Evolutionary conservation across 345 rosid genomes (phyloP).

Genomic region (Dipteronia sinensis): DNA sequence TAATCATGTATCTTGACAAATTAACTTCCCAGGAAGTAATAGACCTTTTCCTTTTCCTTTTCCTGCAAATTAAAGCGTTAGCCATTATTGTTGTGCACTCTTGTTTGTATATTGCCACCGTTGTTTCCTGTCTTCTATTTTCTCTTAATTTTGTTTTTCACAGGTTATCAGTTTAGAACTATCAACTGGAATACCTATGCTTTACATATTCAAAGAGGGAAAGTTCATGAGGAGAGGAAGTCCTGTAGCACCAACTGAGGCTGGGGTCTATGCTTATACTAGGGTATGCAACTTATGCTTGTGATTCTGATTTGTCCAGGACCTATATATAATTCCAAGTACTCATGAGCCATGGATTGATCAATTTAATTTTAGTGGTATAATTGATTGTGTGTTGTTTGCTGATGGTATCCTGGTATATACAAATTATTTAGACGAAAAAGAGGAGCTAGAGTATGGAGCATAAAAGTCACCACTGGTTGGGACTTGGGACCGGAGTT

Average conservation of each 20-base stretch:
- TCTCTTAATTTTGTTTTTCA: background rate
- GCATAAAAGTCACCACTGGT: background rate
- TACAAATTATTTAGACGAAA: background rate
- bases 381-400: background rate
- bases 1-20: slow-evolving; percentile 95
- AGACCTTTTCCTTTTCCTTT: background rate
- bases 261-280: slow-evolving; percentile 95
- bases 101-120: background rate
- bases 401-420: background rate
- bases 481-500: background rate
- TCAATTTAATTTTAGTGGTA: background rate
- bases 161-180: slow-evolving; percentile 85
- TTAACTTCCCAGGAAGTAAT: slow-evolving; percentile 94
- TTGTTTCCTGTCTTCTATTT: slow-evolving; percentile 4
- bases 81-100: background rate
- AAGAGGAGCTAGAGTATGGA: background rate
- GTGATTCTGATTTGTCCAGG: background rate
- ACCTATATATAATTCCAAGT: slow-evolving; percentile 5
- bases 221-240: slow-evolving; percentile 90
- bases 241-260: slow-evolving; percentile 85
- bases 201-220: slow-evolving; percentile 87
- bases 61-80: background rate
- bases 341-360: background rate
- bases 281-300: slow-evolving; percentile 48
- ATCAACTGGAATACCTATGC: slow-evolving; percentile 95